Base-by-base conservation (phyloP, 2,329 filamentous ascomycete species). In the Xylaria sp. region DNA sequence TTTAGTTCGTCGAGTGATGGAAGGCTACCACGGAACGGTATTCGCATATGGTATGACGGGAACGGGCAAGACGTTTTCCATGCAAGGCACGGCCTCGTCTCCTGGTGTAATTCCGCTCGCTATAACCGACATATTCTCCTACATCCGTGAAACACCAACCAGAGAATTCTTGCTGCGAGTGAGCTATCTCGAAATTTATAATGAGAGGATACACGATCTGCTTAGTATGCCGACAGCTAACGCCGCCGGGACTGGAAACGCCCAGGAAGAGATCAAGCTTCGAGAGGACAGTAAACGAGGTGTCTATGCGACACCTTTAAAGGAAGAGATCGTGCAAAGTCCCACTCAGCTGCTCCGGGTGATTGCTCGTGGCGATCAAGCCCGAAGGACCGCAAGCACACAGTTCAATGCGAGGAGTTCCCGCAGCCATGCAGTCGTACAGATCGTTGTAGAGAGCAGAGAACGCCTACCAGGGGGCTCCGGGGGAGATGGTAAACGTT, bases 41-140 rank as follows among this genome's bases (percentile, higher is more conserved):
- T 98, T 99, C 79, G 95, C 95, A 19, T 99, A 99, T 79, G 96
- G 96, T 77, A 98, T 98, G 94, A 99, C 96, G 3, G 96, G 96
- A 70, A 98, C 96, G 0, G 96, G 96, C 74, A 99, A 99, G 83
- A 99, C 96, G 0, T 99, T 98, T 79, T 98, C 95, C 47, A 99
- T 99, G 96, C 96, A 99, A 83, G 96, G 96, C 74, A 99, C 96
- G 11, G 94, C 94, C 54, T 93, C 93, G 2, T 97, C 94, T 47
- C 96, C 96, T 0, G 96, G 96, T 82, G 96, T 99, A 32, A 99
- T 99, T 64, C 96, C 96, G 6, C 85, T 98, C 47, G 96, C 96
- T 47, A 98, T 99, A 75, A 98, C 96, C 70, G 96, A 99, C 78
- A 99, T 99, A 61, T 99, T 99, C 80, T 98, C 96, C 0, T 99